These are phyloP conservation scores for Penicillium vulpinum DNA, from an alignment of 2,329 filamentous ascomycete species.

Conservation along the genomic window DNA sequence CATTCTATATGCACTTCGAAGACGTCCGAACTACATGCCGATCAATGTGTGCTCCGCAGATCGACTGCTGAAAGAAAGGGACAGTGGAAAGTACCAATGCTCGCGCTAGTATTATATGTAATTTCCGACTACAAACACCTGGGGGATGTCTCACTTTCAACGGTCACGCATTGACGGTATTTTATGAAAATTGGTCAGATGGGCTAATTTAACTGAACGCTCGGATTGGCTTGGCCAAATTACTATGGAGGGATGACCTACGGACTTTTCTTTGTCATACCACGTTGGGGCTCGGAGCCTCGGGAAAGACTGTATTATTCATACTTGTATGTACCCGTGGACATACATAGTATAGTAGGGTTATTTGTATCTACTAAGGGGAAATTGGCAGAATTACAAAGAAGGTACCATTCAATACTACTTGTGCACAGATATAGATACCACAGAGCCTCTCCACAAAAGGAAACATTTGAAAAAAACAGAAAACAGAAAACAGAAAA, in stretches of 20 bases:
- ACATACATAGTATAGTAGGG: too few relatives aligned
- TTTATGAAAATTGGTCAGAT: neutral
- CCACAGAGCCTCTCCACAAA: neutral
- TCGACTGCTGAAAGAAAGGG: neutral
- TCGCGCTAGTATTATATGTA: neutral
- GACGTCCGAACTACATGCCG: neutral
- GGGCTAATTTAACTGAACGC: neutral
- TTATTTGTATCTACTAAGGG: too few relatives aligned
- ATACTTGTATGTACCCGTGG: too few relatives aligned
- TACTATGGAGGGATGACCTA: neutral
- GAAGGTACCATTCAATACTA: neutral
- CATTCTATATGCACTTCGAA: too few relatives aligned
- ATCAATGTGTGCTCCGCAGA: slow-evolving; percentile 3
- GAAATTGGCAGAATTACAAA: too few relatives aligned
- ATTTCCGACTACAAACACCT: slow-evolving; percentile 7
- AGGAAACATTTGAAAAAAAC: too few relatives aligned
- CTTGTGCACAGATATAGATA: slow-evolving; percentile 2
- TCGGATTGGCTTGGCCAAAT: neutral
- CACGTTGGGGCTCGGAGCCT: neutral
- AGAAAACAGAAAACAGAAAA: neutral
- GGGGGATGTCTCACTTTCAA: slow-evolving; percentile 7
- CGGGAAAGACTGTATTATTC: too few relatives aligned
- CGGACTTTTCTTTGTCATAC: neutral
- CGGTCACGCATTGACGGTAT: neutral
- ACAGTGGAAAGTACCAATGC: neutral